Conservation (phyloP, 108 stramenopile genomes). For the Parietichytrium sp. region DNA sequence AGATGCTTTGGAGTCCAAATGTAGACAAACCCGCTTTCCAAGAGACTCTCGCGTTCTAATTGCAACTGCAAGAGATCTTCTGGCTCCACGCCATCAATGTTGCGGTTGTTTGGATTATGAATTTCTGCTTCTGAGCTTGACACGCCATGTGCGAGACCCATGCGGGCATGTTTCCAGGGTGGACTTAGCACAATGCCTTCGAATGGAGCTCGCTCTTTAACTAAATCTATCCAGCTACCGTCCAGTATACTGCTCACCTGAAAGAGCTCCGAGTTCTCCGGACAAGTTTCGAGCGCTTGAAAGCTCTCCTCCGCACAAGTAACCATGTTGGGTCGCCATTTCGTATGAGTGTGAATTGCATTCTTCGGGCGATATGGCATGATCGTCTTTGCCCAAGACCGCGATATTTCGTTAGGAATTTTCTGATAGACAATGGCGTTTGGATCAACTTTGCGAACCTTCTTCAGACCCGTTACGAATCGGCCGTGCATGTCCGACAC, state of each 20-base stretch:
- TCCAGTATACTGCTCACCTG: not conserved
- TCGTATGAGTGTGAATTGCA: slow-evolving; percentile 7
- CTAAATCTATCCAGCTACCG: not conserved
- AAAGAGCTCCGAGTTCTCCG: not conserved
- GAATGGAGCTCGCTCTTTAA: not conserved
- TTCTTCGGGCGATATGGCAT: slow-evolving; percentile 9
- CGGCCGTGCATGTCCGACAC: slow-evolving; percentile 25
- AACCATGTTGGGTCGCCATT: slow-evolving; percentile 17
- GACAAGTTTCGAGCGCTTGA: not conserved
- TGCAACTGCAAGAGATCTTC: not conserved
- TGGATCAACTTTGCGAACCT: slow-evolving; percentile 20
- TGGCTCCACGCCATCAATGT: not conserved
- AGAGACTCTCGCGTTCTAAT: not conserved
- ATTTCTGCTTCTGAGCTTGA: not conserved
- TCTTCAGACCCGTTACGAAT: slow-evolving; percentile 18
- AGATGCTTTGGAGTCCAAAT: slow-evolving; percentile 29
- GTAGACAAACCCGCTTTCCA: not conserved
- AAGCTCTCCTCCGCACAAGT: slow-evolving; percentile 1
- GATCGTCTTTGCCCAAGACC: slow-evolving; percentile 17
- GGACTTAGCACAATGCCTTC: slow-evolving; percentile 31
- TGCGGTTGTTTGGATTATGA: not conserved
- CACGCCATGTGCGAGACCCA: not conserved
- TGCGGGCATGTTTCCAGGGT: slow-evolving; percentile 24
- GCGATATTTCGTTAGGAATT: slow-evolving; percentile 5
- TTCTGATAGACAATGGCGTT: slow-evolving; percentile 12